Conservation (phyloP, 345 rosid genomes). For the Gossypium rotundifolium region DNA sequence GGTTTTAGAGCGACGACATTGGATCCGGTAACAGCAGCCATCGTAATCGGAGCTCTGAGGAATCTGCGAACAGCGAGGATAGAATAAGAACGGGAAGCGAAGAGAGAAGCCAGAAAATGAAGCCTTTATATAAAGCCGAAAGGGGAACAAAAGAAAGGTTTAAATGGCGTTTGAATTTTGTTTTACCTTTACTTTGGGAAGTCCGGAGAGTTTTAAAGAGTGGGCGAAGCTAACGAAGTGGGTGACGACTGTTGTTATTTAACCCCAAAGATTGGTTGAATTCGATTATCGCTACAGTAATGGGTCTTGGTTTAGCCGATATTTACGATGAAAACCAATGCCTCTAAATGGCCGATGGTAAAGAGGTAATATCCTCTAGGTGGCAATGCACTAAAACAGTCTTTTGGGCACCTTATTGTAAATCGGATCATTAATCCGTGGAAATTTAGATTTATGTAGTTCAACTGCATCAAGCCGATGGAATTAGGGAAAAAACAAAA, state of each 20-base stretch:
- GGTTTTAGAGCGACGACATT: slow-evolving; percentile 42
- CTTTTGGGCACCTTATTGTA: background rate
- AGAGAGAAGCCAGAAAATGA: slow-evolving; percentile 38
- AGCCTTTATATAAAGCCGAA: background rate
- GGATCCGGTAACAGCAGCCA: slow-evolving; percentile 65
- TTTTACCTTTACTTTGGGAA: slow-evolving; percentile 25
- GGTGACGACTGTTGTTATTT: background rate
- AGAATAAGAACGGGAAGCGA: slow-evolving; percentile 19
- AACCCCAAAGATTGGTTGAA: background rate
- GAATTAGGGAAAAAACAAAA: no score
- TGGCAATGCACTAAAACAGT: slow-evolving; percentile 8
- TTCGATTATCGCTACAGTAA: background rate
- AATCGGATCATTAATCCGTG: background rate
- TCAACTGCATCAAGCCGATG: background rate
- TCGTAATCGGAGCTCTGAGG: slow-evolving; percentile 24
- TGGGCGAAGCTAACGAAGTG: slow-evolving; percentile 35
- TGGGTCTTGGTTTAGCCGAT: background rate
- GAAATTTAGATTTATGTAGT: background rate
- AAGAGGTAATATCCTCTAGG: background rate
- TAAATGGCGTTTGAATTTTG: background rate
- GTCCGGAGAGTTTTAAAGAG: slow-evolving; percentile 22
- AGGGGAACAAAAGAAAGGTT: background rate
- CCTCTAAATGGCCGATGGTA: background rate
- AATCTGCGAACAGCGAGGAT: slow-evolving; percentile 24
- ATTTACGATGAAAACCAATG: slow-evolving; percentile 23